Base-by-base conservation (phyloP, 2,329 filamentous ascomycete genomes). In the Aureobasidium sp. region DNA sequence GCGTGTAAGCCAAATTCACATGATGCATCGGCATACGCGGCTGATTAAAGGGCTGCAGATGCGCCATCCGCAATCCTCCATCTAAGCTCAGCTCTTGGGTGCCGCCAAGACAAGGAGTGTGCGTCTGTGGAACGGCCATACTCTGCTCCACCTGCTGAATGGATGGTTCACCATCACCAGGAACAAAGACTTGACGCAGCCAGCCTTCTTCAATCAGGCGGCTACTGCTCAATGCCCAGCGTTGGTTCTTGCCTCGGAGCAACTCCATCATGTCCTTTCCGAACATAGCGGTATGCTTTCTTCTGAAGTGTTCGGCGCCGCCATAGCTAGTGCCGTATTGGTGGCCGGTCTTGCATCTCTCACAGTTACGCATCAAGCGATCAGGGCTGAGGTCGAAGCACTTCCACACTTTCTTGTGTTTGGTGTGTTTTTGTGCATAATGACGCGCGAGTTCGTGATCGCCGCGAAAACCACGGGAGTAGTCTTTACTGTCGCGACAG, bases 301-400 rank as follows among this genome's bases (percentile, higher is more conserved):
- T 83, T 37, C 90, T 80, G 7, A 97, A 78, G 66, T 97, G 91
- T 0, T 90, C 91, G 0, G 90, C 90, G 0, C 90, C 91, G 63
- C 97, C 97, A 71, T 97, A 96, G 71, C 96, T 93, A 14, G 87
- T 88, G 3, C 86, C 86, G 62, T 97, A 97, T 55, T 80, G 79
- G 74, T 95, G 96, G 53, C 78, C 72, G 39, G 78, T 78, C 44
- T 77, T 79, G 68, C 91, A 97, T 42, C 86, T 80, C 69, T 95
- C 95, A 79, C 90, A 96, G 60, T 86, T 85, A 47, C 76, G 74
- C 29, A 97, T 78, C 35, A 90, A 84, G 70, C 79, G 68, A 71
- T 81, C 66, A 61, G 75, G 61, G 68, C 79, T 71, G 21, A 77
- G 77, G 57, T 85, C 81, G 34, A 80, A 72, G 62, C 80, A 83